phyloP scores from a whole-genome alignment of 768 basidiomycete species.

The Gloeostereum incarnatum region DNA sequence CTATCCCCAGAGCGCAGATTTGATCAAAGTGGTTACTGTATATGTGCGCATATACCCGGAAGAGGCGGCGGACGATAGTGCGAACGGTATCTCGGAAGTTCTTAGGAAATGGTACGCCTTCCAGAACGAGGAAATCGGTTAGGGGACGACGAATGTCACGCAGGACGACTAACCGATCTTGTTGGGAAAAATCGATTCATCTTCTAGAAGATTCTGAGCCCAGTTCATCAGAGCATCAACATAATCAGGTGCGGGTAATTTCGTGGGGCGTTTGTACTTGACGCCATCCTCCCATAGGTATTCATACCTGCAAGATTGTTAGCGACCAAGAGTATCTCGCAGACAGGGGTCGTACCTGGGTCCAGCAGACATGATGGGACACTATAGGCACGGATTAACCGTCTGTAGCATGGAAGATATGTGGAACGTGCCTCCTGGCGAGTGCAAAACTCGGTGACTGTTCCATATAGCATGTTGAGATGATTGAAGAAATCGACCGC shows the following conservation, averaged over 20 bases:
- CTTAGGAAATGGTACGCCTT: constrained; percentile 85
- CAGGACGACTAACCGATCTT: constrained; percentile 62
- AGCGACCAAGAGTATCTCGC: neutral
- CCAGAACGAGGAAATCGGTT: neutral
- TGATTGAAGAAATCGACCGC: constrained; percentile 99
- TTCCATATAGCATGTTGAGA: constrained; percentile 98
- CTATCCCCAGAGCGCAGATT: constrained; percentile 94
- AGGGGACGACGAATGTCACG: neutral
- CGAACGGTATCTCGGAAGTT: constrained; percentile 88
- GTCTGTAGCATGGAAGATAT: neutral
- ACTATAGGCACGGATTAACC: constrained; percentile 30
- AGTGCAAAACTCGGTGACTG: constrained; percentile 96
- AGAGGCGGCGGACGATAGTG: constrained; percentile 85
- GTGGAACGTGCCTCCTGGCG: constrained; percentile 64
- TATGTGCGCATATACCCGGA: constrained; percentile 96
- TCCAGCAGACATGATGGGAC: constrained; percentile 95
- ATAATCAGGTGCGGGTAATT: constrained; percentile 91
- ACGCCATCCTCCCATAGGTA: constrained; percentile 92
- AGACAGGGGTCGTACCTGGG: constrained; percentile 54
- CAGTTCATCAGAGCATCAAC: constrained; percentile 99
- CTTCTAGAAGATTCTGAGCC: constrained; percentile 89
- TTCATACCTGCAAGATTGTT: constrained; percentile 57
- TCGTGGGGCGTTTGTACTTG: constrained; percentile 84
- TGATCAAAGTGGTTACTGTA: constrained; percentile 99
- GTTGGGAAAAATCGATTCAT: constrained; percentile 88